Percentiles rank a stretch among this genome's conserved stretches.
Evolutionary conservation across 345 rosid species (phyloP).

Genomic region (Syzygium grande): DNA sequence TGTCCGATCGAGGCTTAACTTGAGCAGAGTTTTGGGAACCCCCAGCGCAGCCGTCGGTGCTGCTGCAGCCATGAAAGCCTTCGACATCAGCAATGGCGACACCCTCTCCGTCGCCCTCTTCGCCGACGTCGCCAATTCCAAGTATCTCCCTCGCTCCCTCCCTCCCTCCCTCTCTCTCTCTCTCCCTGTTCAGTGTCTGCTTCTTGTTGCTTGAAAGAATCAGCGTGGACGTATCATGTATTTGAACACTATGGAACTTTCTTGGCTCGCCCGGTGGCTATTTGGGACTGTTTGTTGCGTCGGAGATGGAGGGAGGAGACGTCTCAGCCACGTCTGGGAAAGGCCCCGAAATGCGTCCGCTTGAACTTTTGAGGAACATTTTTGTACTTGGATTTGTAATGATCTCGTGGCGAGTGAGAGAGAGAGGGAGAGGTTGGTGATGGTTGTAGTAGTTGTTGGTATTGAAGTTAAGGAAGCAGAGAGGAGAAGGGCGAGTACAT

Average conservation of each 20-base stretch:
- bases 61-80: slow-evolving; percentile 35
- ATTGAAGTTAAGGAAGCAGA: background rate
- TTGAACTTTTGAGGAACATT: background rate
- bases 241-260: background rate
- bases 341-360: too few species aligned
- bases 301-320: background rate
- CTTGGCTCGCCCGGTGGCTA: background rate
- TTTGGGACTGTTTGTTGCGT: background rate
- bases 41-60: background rate
- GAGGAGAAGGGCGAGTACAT: background rate
- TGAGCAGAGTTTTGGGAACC: background rate
- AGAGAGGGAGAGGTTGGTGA: background rate
- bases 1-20: background rate
- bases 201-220: background rate
- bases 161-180: slow-evolving; percentile 1
- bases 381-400: background rate
- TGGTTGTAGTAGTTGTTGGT: background rate
- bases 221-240: background rate
- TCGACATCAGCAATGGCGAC: slow-evolving; percentile 27
- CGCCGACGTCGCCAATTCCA: slow-evolving; percentile 66
- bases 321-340: too few species aligned
- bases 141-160: slow-evolving; percentile 18
- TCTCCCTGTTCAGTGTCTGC: background rate
- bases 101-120: slow-evolving; percentile 58
- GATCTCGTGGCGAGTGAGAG: background rate